A percentile compares a stretch with the other conserved stretches of the same genome.
These are phyloP conservation scores for Penicillium lividum DNA, from an alignment of 495 filamentous ascomycete genomes.

Conservation along the genomic window DNA sequence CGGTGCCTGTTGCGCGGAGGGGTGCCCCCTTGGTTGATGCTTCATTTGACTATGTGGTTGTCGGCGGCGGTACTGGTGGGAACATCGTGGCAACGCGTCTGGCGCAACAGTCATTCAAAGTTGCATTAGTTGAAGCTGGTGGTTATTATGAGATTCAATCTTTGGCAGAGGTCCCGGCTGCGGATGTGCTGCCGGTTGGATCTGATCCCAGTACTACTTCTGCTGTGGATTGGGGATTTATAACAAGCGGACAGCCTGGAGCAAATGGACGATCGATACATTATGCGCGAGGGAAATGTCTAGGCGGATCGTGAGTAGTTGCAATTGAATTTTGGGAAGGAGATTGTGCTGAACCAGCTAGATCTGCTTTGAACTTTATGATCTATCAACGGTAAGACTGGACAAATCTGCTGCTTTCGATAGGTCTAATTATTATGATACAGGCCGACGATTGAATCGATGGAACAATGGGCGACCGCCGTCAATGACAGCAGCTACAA, in stretches of 20 bases:
- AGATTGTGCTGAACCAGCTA: not conserved
- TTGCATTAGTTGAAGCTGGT: conserved; percentile 60
- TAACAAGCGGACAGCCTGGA: conserved; percentile 39
- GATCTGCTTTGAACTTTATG: conserved; percentile 54
- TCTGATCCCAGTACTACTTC: conserved; percentile 30
- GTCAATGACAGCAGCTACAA: conserved; percentile 58
- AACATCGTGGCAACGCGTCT: conserved; percentile 51
- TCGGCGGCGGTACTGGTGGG: conserved; percentile 59
- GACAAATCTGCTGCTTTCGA: not conserved
- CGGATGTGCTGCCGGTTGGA: conserved; percentile 28
- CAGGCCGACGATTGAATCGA: conserved; percentile 42
- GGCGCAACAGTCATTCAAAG: conserved; percentile 33
- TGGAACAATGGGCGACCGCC: conserved; percentile 55
- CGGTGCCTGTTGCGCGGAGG: not conserved
- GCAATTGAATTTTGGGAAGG: not conserved
- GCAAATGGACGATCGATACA: conserved; percentile 37
- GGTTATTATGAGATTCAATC: conserved; percentile 52
- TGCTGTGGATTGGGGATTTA: conserved; percentile 52
- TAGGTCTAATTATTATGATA: not conserved
- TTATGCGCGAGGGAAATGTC: conserved; percentile 38
- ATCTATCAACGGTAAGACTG: conserved; percentile 35
- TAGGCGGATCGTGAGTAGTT: conserved; percentile 35
- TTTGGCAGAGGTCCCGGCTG: conserved; percentile 33
- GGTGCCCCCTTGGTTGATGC: conserved; percentile 10
- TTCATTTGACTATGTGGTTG: conserved; percentile 53